A percentile compares a stretch with the other conserved stretches of the same genome.
Conservation (phyloP, 169 alveolate genomes). For the Perkinsus olseni region DNA sequence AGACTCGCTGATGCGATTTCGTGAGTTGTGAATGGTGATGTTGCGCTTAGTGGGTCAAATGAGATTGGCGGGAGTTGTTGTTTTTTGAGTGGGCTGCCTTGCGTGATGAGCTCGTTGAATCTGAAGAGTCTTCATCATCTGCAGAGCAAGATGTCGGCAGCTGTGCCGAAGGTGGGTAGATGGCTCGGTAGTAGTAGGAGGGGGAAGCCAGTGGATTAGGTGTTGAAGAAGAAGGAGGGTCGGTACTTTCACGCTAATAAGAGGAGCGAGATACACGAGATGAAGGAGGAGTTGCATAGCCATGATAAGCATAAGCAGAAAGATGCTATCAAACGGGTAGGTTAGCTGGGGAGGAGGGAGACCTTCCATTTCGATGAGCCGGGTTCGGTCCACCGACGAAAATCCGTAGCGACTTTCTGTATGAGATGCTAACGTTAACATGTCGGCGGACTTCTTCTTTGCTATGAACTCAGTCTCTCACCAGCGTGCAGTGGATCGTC, state of each 20-base stretch:
- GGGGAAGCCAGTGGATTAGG: not conserved
- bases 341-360: not conserved
- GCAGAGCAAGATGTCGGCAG: not conserved
- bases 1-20: not conserved
- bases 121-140: not conserved
- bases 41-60: too few relatives aligned
- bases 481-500: too few relatives aligned
- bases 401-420: too few relatives aligned
- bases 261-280: slow-evolving; percentile 35
- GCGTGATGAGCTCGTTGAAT: not conserved
- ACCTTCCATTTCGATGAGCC: not conserved
- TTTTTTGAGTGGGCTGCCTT: not conserved
- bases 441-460: too few relatives aligned
- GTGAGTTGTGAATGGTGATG: not conserved
- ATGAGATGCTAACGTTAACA: too few relatives aligned
- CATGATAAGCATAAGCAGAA: slow-evolving; percentile 44
- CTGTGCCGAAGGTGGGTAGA: not conserved
- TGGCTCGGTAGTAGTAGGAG: not conserved
- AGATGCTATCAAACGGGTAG: slow-evolving; percentile 35
- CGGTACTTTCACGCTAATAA: not conserved
- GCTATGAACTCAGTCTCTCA: too few relatives aligned
- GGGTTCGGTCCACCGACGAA: not conserved
- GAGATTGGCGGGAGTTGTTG: not conserved
- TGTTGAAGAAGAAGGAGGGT: not conserved
- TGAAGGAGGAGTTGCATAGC: slow-evolving; percentile 38